Base-by-base conservation (phyloP, 129 eudicot genomes). In the Pulicaria dysenterica region DNA sequence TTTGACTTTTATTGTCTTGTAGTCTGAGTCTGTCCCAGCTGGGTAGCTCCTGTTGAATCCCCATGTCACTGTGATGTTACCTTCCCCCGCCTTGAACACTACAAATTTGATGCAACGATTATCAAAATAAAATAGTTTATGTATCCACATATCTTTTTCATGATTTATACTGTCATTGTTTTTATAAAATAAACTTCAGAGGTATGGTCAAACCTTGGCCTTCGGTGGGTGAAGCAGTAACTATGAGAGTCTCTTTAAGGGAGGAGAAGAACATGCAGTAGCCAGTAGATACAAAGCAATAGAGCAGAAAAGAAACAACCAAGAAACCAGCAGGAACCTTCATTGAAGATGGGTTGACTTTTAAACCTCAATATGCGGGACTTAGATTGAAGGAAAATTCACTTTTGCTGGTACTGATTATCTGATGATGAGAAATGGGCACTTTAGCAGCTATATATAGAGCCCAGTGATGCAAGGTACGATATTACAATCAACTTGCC, bases 1-100 rank as follows among this genome's bases (percentile, higher is more conserved):
- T 77, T 78, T 84, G 37, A 89, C 83, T 70, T 86, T 79, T 15
- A 86, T 72, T 2, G 85, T 89, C 72, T 79, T 83, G 85, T 88
- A 92, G 63, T 9, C 58, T 1, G 91, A 73, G 44, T 87, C 85
- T 14, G 84, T 67, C 14, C 73, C 87, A 19, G 69, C 65, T 39
- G 79, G 63, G 64, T 42, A 60, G 42, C 64, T 84, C 36, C 51
- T 53, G 86, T 84, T 82, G 3, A 84, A 41, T 44, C 72, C 75
- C 92, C 96, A 88, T 65, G 87, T 60, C 9, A 86, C 82, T 0
- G 89, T 88, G 48, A 92, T 77, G 3, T 71, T 7, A 41, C 58
- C 87, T 4, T 80, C 85, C 14, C 94, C 96, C 15, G 79, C 83
- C 50, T 64, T 70, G 15, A 74, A 13, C 13, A 83, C 79, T 58